These are phyloP conservation scores for Grammothele lineata DNA, from an alignment of 768 basidiomycete genomes.

Conservation along the genomic window DNA sequence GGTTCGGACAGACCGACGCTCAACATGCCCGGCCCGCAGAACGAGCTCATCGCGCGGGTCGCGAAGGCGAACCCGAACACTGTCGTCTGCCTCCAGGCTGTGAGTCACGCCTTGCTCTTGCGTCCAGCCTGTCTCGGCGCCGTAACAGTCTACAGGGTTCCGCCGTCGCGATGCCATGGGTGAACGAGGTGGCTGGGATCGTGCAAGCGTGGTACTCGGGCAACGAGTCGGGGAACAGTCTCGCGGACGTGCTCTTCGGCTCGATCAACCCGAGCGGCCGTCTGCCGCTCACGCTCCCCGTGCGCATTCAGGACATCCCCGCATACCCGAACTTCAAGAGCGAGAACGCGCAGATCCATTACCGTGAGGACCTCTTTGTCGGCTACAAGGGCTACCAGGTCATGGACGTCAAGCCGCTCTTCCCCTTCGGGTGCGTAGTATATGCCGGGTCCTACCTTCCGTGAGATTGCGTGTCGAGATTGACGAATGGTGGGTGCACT, in stretches of 20 bases:
- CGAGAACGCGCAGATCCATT: slow-evolving; percentile 51
- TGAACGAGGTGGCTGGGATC: slow-evolving; percentile 46
- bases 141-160: slow-evolving; percentile 47
- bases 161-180: slow-evolving; percentile 74
- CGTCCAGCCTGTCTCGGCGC: neutral
- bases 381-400: slow-evolving; percentile 70
- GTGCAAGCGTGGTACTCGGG: slow-evolving; percentile 66
- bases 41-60: slow-evolving; percentile 53
- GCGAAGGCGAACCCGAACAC: slow-evolving; percentile 53
- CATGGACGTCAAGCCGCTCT: slow-evolving; percentile 48
- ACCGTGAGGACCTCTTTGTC: slow-evolving; percentile 60
- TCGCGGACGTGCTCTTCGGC: slow-evolving; percentile 63
- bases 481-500: no score
- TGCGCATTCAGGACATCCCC: slow-evolving; percentile 56
- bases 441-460: no score
- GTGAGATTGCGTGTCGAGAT: no score
- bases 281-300: slow-evolving; percentile 59
- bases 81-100: slow-evolving; percentile 59
- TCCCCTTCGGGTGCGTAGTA: slow-evolving; percentile 63
- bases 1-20: slow-evolving; percentile 66
- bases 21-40: slow-evolving; percentile 52
- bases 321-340: slow-evolving; percentile 54
- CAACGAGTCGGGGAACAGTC: slow-evolving; percentile 61
- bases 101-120: slow-evolving; percentile 25
- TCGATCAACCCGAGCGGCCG: slow-evolving; percentile 57